Base-by-base conservation (phyloP, 1,284 basidiomycete species). In the Cutaneotrichosporon dermatis region DNA sequence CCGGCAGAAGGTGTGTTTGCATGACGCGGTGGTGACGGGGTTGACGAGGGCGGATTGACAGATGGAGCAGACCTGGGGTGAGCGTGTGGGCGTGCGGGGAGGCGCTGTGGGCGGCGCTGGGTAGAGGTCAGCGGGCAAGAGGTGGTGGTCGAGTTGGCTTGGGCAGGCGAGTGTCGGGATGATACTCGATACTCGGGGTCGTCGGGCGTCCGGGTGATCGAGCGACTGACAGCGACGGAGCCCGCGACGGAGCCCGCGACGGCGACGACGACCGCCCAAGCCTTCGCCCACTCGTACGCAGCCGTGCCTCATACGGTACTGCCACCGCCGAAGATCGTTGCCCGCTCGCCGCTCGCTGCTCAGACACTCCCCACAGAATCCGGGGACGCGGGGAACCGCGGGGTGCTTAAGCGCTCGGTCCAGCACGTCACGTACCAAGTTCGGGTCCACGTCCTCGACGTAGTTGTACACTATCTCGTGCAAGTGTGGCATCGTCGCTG, bases 1-100 rank as follows among this genome's bases (percentile, higher is more conserved):
- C 25, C 80, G 79, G 73, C 90, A 93, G 74, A 92, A 92, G 0
- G 89, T 92, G 72, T 93, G 90, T 59, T 83, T 82, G 70, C 90
- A 92, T 9, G 85, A 85, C 25, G 79, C 64, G 1, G 74, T 83
- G 2, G 88, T 86, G 4, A 83, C 83, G 9, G 90, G 90, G 37
- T 90, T 83, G 15, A 85, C 77, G 68, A 92, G 89, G 3, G 90
- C 89, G 50, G 83, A 88, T 85, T 84, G 85, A 77, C 90, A 92
- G 66, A 92, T 90, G 65, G 89, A 90, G 70, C 90, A 92, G 54
- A 88, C 81, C 85, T 89, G 66, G 13, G 46, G 57, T 58, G 11
- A 58, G 57, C 15, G 35, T 4, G 7, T 6, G 3, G 4, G 16
- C 6, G 12, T 13, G 34, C 2, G 48, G n/a, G 35, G n/a, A 25